phyloP scores from a whole-genome alignment of 2,329 filamentous ascomycete species.

The Fusarium piperis region DNA sequence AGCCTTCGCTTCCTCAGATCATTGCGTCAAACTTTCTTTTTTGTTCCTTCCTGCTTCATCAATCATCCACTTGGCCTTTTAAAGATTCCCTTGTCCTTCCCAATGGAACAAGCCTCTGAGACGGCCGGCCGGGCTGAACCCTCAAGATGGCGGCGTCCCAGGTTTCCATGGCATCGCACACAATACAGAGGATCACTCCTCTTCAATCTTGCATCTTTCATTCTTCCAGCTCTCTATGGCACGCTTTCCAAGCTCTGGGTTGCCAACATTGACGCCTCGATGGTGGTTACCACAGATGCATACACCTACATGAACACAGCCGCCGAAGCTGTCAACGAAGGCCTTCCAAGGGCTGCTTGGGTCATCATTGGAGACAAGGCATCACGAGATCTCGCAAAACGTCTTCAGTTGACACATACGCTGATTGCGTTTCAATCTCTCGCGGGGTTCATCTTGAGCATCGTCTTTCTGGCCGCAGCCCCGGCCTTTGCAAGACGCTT shows the following conservation, averaged over 20 bases:
- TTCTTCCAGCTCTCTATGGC: constrained; percentile 72
- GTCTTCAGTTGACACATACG: constrained; percentile 70
- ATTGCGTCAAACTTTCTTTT: background rate
- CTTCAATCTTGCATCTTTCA: constrained; percentile 71
- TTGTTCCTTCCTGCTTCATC: too few species aligned
- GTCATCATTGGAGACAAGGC: constrained; percentile 73
- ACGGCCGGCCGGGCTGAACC: background rate
- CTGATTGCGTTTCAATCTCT: constrained; percentile 68
- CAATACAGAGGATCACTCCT: constrained; percentile 65
- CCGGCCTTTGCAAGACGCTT: constrained; percentile 67
- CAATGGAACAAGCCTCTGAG: constrained; percentile 12
- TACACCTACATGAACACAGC: constrained; percentile 77
- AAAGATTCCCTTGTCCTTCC: background rate
- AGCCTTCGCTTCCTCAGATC: background rate
- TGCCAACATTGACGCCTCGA: constrained; percentile 69
- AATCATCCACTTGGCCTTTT: background rate
- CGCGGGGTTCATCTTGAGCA: constrained; percentile 67
- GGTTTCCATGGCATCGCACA: constrained; percentile 26
- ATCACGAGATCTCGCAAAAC: constrained; percentile 58
- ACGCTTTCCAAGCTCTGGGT: constrained; percentile 78
- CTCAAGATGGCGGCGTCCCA: background rate
- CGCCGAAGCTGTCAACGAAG: constrained; percentile 76
- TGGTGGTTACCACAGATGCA: constrained; percentile 51
- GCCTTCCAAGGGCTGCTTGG: constrained; percentile 74
- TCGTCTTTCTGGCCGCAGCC: constrained; percentile 66